A percentile compares a stretch with the other conserved stretches of the same genome.
Conservation (phyloP, 2,329 filamentous ascomycete genomes). For the Stachybotrys elegans region DNA sequence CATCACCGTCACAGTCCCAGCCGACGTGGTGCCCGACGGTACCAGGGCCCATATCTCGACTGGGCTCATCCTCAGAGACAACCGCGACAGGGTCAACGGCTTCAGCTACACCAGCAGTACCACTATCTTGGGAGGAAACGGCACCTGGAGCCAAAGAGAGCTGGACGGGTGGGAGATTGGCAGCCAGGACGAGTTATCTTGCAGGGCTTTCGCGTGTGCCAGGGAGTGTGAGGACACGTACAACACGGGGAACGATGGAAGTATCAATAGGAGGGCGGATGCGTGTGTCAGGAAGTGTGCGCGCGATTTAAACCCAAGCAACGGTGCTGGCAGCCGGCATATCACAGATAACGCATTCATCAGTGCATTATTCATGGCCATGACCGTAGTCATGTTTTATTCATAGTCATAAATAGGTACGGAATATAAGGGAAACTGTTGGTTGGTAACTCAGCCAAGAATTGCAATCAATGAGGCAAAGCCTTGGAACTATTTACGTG, state of each 20-base stretch:
- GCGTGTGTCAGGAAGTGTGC: constrained; percentile 12
- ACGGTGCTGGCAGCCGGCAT: not conserved
- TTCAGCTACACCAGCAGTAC: constrained; percentile 13
- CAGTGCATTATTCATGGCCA: not conserved
- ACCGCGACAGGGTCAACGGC: constrained; percentile 7
- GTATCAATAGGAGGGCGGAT: constrained; percentile 6
- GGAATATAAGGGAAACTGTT: too few relatives aligned
- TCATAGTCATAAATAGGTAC: too few relatives aligned
- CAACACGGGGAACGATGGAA: constrained; percentile 13
- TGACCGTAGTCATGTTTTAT: not conserved
- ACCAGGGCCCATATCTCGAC: constrained; percentile 12
- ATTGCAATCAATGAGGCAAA: too few relatives aligned
- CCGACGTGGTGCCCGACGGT: constrained; percentile 15
- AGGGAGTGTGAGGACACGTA: constrained; percentile 13
- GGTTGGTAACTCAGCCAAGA: too few relatives aligned
- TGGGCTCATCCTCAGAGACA: constrained; percentile 9
- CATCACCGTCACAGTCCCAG: constrained; percentile 18
- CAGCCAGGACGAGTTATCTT: constrained; percentile 12
- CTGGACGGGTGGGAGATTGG: constrained; percentile 13
- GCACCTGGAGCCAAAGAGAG: constrained; percentile 16
- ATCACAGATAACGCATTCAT: too few relatives aligned
- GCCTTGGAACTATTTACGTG: too few relatives aligned
- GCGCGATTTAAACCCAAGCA: not conserved
- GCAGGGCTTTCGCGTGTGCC: constrained; percentile 13
- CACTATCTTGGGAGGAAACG: constrained; percentile 12